Evolutionary conservation across 1,139 yeast genomes (phyloP).

Genomic region (Yamadazyma taylorii): DNA sequence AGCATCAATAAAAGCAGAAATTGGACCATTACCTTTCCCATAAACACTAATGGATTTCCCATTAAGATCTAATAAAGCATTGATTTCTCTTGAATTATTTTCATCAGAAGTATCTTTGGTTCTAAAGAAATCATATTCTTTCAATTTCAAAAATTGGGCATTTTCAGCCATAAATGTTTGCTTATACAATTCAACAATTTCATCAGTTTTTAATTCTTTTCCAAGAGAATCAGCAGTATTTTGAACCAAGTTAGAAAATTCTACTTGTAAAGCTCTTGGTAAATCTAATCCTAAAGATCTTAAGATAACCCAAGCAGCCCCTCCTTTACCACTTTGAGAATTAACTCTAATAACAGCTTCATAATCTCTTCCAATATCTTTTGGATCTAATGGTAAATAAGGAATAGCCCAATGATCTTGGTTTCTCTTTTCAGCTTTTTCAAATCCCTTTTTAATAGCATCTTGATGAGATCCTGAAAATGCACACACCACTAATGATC

Average conservation of each 20-base stretch:
- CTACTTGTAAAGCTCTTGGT: constrained; percentile 89
- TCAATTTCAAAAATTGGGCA: constrained; percentile 41
- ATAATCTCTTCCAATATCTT: constrained; percentile 93
- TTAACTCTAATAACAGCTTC: constrained; percentile 98
- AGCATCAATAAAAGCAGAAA: constrained; percentile 86
- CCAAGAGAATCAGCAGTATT: constrained; percentile 77
- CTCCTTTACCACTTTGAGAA: constrained; percentile 98
- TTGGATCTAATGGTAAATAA: constrained; percentile 93
- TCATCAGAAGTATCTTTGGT: constrained; percentile 16
- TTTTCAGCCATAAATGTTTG: constrained; percentile 58
- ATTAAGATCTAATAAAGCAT: constrained; percentile 42
- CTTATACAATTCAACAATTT: constrained; percentile 76
- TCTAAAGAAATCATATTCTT: constrained; percentile 51
- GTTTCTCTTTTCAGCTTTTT: constrained; percentile 26
- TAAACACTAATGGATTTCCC: constrained; percentile 49
- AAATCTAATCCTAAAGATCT: constrained; percentile 86
- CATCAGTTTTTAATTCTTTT: constrained; percentile 77
- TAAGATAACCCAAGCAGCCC: constrained; percentile 96
- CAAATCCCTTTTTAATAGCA: constrained; percentile 95
- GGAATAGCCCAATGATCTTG: constrained; percentile 76
- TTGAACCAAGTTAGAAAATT: constrained; percentile 85
- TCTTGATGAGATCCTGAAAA: constrained; percentile 97
- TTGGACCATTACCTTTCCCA: constrained; percentile 94
- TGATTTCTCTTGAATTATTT: constrained; percentile 27
- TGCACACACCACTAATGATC: constrained; percentile 94